Evolutionary conservation across 306 rosid genomes (phyloP).

Genomic region (Vigna angularis): DNA sequence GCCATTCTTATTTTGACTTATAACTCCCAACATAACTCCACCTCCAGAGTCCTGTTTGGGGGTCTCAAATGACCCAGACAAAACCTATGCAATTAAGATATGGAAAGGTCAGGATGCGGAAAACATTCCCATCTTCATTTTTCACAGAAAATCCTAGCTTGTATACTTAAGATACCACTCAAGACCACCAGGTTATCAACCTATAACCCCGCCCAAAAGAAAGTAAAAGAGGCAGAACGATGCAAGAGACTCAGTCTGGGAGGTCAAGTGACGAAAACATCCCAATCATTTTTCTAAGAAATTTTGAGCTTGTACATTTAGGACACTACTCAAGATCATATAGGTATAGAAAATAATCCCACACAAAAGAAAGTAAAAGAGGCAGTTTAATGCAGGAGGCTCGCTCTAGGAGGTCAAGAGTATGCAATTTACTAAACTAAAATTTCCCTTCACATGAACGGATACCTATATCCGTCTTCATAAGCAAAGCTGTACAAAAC

Average conservation of each 20-base stretch:
- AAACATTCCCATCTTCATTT: constrained; percentile 20
- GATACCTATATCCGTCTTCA: constrained; percentile 7
- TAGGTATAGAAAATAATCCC: not conserved
- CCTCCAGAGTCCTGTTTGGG: not conserved
- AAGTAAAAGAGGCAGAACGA: not conserved
- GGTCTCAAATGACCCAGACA: constrained; percentile 20
- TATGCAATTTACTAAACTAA: not conserved
- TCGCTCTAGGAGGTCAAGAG: not conserved
- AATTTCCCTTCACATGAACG: not conserved
- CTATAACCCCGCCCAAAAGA: not conserved
- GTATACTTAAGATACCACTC: not conserved
- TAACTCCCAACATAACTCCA: not conserved
- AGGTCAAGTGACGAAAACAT: not conserved
- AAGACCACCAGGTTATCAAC: not conserved
- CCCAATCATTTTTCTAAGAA: constrained; percentile 5
- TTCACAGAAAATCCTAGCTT: not conserved
- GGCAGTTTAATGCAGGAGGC: not conserved
- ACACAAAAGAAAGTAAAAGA: constrained; percentile 1
- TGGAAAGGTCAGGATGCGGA: not conserved
- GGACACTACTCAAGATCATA: not conserved
- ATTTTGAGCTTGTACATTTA: not conserved
- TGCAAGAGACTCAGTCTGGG: not conserved
- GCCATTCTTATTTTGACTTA: constrained; percentile 8
- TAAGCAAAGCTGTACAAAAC: not conserved
- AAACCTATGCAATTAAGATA: not conserved